Evolutionary conservation across 768 basidiomycete genomes (phyloP).

Genomic region (Calocybe gangraenosa): DNA sequence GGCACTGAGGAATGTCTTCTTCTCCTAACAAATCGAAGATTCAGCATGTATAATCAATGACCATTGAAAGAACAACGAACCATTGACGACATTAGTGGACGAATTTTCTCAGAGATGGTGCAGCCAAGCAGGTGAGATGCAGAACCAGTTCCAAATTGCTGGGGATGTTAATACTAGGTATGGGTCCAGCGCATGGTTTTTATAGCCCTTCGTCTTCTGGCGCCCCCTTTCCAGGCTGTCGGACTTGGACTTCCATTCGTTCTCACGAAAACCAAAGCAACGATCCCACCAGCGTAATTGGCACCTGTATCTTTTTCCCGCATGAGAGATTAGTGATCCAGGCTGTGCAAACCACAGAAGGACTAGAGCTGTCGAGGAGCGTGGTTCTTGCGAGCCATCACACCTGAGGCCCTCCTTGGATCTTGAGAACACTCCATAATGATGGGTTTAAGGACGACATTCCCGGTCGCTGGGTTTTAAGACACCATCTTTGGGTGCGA

Average conservation of each 20-base stretch:
- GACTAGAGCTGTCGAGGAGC: not conserved
- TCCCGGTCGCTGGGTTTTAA: conserved; percentile 1
- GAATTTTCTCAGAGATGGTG: not conserved
- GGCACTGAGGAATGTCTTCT: not conserved
- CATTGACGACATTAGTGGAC: not conserved
- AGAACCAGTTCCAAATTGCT: conserved; percentile 1
- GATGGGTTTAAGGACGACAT: not conserved
- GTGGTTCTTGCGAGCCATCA: not conserved
- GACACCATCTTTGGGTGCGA: not conserved
- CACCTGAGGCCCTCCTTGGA: not conserved
- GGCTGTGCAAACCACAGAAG: conserved; percentile 2
- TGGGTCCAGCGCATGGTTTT: conserved; percentile 2
- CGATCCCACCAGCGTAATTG: not conserved
- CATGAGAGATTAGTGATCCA: conserved; percentile 4
- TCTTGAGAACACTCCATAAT: conserved; percentile 1
- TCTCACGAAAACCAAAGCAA: conserved; percentile 9
- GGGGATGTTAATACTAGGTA: conserved; percentile 1
- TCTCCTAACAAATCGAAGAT: not conserved
- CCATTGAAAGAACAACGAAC: not conserved
- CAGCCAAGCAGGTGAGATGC: not conserved
- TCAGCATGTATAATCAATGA: not conserved
- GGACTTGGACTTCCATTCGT: conserved; percentile 1
- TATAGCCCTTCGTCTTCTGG: conserved; percentile 3
- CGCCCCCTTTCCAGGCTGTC: conserved; percentile 7
- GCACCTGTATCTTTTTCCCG: not conserved